Evolutionary conservation across 169 alveolate genomes (phyloP).

Genomic region (Babesia bovis): DNA sequence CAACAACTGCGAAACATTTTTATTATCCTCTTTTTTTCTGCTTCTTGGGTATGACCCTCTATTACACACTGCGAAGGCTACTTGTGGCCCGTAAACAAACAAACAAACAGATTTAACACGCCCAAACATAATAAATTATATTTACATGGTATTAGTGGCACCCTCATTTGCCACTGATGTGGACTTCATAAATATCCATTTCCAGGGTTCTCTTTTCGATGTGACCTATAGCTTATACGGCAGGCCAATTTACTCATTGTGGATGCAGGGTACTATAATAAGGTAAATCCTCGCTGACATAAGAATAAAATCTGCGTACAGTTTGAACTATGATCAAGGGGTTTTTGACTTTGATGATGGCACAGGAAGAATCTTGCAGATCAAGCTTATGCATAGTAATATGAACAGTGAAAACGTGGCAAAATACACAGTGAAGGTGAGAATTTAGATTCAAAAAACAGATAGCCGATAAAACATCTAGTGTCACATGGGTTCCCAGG

Average conservation of each 20-base stretch:
- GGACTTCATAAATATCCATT: conserved; percentile 53
- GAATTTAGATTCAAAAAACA: background rate
- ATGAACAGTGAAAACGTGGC: background rate
- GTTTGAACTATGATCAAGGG: conserved; percentile 39
- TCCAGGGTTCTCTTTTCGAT: conserved; percentile 48
- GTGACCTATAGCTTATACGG: conserved; percentile 57
- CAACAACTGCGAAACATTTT: background rate
- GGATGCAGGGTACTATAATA: conserved; percentile 47
- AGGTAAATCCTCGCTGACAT: conserved; percentile 7
- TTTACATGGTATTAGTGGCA: conserved; percentile 35
- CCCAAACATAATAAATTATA: too few species aligned
- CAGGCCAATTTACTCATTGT: conserved; percentile 46
- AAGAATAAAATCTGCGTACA: background rate
- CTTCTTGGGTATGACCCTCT: background rate
- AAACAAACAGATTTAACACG: background rate
- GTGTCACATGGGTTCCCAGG: background rate
- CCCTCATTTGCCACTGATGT: conserved; percentile 53
- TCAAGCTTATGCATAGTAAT: conserved; percentile 15
- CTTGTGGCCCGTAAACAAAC: background rate
- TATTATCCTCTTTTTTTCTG: conserved; percentile 10
- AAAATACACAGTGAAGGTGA: conserved; percentile 13
- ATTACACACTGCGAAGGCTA: conserved; percentile 4
- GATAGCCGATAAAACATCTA: background rate
- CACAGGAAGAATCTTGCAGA: conserved; percentile 45
- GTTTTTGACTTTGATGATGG: conserved; percentile 50